phyloP scores from a whole-genome alignment of 805 yeast species.

The Candida incommunis region DNA sequence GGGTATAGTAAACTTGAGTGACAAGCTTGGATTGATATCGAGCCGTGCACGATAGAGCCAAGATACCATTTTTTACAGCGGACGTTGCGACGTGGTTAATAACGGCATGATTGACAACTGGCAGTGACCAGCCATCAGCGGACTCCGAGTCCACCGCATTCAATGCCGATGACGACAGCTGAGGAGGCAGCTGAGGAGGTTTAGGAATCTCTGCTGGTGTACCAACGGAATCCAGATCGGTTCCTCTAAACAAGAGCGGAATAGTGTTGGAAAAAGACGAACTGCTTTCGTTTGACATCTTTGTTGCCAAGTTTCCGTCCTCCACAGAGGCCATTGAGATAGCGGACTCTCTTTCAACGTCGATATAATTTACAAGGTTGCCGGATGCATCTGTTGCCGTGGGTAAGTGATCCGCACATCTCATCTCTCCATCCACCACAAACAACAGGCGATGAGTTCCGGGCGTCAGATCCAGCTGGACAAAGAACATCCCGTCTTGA shows the following conservation, averaged over 20 bases:
- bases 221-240: neutral
- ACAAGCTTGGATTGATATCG: neutral
- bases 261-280: neutral
- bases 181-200: neutral
- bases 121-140: neutral
- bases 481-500: neutral
- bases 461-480: conserved; percentile 32
- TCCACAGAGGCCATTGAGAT: too few relatives aligned
- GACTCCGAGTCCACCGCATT: neutral
- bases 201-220: neutral
- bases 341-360: conserved; percentile 30
- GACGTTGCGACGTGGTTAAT: neutral
- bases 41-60: neutral
- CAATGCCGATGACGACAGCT: neutral
- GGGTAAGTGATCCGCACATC: conserved; percentile 77
- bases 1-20: neutral
- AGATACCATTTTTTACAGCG: neutral
- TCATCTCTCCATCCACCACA: conserved; percentile 81
- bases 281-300: neutral
- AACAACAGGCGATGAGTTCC: conserved; percentile 90
- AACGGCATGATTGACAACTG: neutral
- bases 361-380: conserved; percentile 82
- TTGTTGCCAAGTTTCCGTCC: neutral
- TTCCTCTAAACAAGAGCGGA: neutral
- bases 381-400: conserved; percentile 96